phyloP scores from a whole-genome alignment of 2,329 filamentous ascomycete genomes.

The Bipolaris zeicola region DNA sequence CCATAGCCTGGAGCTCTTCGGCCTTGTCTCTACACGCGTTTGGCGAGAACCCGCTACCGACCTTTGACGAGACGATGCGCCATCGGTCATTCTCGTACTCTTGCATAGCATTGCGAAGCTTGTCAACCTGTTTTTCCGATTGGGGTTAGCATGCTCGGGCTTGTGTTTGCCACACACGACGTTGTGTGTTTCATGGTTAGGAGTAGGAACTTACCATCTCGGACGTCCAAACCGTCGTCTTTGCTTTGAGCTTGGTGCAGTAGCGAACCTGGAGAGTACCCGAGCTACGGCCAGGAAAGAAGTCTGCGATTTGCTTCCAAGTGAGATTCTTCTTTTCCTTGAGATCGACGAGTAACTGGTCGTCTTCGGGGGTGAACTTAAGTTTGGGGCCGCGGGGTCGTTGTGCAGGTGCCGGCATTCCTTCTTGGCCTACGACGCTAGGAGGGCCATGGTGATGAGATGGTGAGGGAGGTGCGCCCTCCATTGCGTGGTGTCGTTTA shows the following conservation, averaged over 20 bases:
- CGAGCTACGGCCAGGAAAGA: conserved; percentile 88
- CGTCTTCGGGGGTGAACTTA: conserved; percentile 92
- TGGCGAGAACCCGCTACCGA: conserved; percentile 87
- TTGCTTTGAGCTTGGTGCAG: conserved; percentile 92
- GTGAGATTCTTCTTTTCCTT: conserved; percentile 95
- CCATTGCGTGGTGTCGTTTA: conserved; percentile 65
- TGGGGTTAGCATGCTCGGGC: conserved; percentile 43
- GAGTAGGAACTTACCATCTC: conserved; percentile 72
- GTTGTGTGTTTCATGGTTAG: conserved; percentile 43
- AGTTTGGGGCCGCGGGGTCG: conserved; percentile 85
- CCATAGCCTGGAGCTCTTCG: conserved; percentile 59
- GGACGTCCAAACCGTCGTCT: conserved; percentile 91
- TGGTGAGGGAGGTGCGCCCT: conserved; percentile 46
- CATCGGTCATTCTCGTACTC: conserved; percentile 92
- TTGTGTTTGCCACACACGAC: conserved; percentile 40
- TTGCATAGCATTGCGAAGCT: conserved; percentile 75
- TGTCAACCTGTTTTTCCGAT: conserved; percentile 66
- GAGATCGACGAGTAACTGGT: conserved; percentile 82
- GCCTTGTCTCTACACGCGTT: conserved; percentile 84
- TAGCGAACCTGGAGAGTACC: conserved; percentile 93
- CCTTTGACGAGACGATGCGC: conserved; percentile 88
- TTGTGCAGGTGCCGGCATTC: conserved; percentile 84
- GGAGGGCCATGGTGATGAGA: conserved; percentile 65
- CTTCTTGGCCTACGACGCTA: conserved; percentile 83
- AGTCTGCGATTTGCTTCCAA: conserved; percentile 97